Evolutionary conservation across 1,284 basidiomycete species (phyloP), one percentile per base, ranked within the genome.

Genomic region (Afroboletus lepidellus): DNA sequence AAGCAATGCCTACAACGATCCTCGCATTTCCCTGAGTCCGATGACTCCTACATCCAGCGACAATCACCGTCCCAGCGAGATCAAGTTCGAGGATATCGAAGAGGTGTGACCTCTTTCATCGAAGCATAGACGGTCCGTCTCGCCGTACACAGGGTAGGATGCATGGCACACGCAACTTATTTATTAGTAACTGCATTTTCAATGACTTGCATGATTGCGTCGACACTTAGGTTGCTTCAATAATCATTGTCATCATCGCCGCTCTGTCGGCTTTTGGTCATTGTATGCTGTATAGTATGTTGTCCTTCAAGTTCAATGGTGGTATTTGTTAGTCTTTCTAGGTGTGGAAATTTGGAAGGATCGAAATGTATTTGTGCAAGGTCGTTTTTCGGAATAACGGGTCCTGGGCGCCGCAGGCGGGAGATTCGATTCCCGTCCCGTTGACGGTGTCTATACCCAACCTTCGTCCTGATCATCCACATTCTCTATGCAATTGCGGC

Each of bases 31-130:
- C 13, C 8, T 20, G 25, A 29, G 27, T 7, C 18, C 44, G 30
- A 27, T 20, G 27, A 24, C 13, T 30, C 37, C 16, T 2, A 13
- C 12, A 1, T 36, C 9, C 3, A 8, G 25, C 16, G 38, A 51
- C 8, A n/a, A 15, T 5, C 34, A 45, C 18, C 39, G 15, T 36
- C 46, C 42, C 5, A 48, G 21, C 24, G 48, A 49, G 29, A 32
- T 48, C 29, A 48, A 48, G 30, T 23, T 45, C 13, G 32, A 48
- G 7, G 21, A 38, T 7, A 16, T 45, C 16, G 16, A 29, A 16
- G 43, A 48, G 20, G 50, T 54, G 18, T 60, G 25, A 57, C 12
- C 12, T 34, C 7, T 7, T 7, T 48, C 21, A 27, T n/a, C 25
- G 3, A 37, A 7, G 13, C 24, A 29, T 15, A 45, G 27, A 12